Evolutionary conservation across 2,329 filamentous ascomycete species (phyloP).

Genomic region (Magnaporthiopsis incrustans): DNA sequence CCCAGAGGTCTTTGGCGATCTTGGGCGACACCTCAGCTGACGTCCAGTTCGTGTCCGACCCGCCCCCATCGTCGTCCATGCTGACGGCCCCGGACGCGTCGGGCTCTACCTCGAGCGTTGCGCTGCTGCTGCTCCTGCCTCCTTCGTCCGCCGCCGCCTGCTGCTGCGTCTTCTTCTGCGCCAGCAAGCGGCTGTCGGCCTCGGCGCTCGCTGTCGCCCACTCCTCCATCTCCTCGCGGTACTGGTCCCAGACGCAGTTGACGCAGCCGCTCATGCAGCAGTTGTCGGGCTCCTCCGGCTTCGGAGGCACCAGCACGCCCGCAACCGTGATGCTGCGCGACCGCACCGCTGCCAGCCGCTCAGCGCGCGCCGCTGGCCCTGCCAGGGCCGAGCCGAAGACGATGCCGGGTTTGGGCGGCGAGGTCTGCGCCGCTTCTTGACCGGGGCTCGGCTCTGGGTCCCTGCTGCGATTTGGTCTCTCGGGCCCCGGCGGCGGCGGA

Average conservation of each 20-base stretch:
- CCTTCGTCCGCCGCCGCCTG: slow-evolving; percentile 15
- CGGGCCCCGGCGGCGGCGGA: not conserved
- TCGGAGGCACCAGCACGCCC: slow-evolving; percentile 74
- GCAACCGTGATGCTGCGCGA: slow-evolving; percentile 58
- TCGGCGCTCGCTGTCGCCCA: slow-evolving; percentile 63
- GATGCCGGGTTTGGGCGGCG: slow-evolving; percentile 33
- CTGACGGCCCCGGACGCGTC: slow-evolving; percentile 31
- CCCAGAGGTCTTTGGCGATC: slow-evolving; percentile 45
- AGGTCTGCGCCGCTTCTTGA: slow-evolving; percentile 17
- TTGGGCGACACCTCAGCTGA: slow-evolving; percentile 26
- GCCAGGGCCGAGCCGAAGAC: slow-evolving; percentile 77
- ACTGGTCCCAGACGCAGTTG: slow-evolving; percentile 93
- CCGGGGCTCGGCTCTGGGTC: not conserved
- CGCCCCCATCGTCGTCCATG: slow-evolving; percentile 76
- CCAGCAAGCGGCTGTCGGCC: slow-evolving; percentile 48
- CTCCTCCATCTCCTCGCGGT: slow-evolving; percentile 83
- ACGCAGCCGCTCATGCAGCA: slow-evolving; percentile 99
- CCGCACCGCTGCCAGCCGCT: slow-evolving; percentile 49
- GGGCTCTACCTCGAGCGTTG: not conserved
- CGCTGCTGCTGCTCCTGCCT: slow-evolving; percentile 9
- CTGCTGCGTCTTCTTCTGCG: slow-evolving; percentile 25
- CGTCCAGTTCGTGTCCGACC: slow-evolving; percentile 61
- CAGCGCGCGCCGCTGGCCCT: slow-evolving; percentile 61
- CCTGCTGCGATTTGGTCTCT: not conserved
- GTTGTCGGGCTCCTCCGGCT: slow-evolving; percentile 86